A percentile compares a stretch with the other conserved stretches of the same genome.
Evolutionary conservation across 306 rosid species (phyloP).

Genomic region (Rubus idaeus): DNA sequence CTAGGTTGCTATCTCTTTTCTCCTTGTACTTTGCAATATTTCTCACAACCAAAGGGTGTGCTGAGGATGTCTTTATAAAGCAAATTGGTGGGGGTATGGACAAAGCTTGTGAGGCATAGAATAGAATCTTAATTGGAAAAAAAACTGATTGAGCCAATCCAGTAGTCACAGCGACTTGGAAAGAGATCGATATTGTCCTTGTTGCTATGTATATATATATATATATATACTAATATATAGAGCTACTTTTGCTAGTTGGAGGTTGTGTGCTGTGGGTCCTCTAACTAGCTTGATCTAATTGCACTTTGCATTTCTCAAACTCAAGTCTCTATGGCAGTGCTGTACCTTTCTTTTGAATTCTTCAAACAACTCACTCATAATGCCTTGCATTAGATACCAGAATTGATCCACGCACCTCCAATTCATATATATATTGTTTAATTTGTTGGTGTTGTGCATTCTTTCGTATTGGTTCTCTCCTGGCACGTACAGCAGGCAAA

Average conservation of each 20-base stretch:
- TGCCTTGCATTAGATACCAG: constrained; percentile 54
- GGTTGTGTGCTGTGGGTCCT: neutral
- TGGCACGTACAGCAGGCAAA: constrained; percentile 48
- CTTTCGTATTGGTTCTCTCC: constrained; percentile 44
- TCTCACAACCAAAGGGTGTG: constrained; percentile 40
- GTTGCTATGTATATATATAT: neutral
- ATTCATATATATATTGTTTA: neutral
- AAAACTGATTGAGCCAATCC: constrained; percentile 10
- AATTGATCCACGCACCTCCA: constrained; percentile 45
- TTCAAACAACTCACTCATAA: constrained; percentile 5
- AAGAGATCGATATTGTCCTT: constrained; percentile 58
- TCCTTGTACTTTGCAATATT: constrained; percentile 6
- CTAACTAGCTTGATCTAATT: neutral
- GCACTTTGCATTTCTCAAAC: neutral
- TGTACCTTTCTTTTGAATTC: neutral
- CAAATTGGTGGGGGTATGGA: constrained; percentile 24
- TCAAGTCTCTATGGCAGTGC: neutral
- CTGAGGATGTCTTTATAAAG: constrained; percentile 51
- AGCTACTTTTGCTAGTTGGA: neutral
- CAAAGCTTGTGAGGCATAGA: constrained; percentile 17
- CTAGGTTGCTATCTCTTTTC: constrained; percentile 3
- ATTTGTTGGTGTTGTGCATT: constrained; percentile 24
- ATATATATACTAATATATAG: neutral
- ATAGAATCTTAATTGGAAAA: constrained; percentile 52
- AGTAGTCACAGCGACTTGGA: constrained; percentile 49